Evolutionary conservation across 257 asterid genomes (phyloP).

Genomic region (Petrea volubilis): DNA sequence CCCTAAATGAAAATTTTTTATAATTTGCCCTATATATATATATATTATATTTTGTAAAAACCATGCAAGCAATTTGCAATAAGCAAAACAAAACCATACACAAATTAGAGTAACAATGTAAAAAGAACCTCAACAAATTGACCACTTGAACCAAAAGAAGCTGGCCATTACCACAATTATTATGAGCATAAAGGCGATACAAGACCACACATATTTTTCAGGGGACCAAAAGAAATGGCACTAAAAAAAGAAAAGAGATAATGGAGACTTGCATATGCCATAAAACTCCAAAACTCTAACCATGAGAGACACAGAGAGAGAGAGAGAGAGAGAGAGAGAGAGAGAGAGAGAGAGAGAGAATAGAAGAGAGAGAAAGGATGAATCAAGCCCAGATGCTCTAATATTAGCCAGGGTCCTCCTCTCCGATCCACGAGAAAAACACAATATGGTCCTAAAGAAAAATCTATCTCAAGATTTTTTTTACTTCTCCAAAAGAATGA

Average conservation of each 20-base stretch:
- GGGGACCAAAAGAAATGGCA: not conserved
- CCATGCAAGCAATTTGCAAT: too few relatives aligned
- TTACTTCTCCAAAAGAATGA: slow-evolving; percentile 26
- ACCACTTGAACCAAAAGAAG: not conserved
- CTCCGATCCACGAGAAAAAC: slow-evolving; percentile 37
- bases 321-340: too few relatives aligned
- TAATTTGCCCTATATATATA: too few relatives aligned
- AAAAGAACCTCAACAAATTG: too few relatives aligned
- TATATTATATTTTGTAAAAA: too few relatives aligned
- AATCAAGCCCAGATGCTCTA: slow-evolving; percentile 59
- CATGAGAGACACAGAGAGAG: slow-evolving; percentile 27
- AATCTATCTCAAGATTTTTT: not conserved
- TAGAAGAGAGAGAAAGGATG: slow-evolving; percentile 19
- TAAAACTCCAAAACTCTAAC: slow-evolving; percentile 51
- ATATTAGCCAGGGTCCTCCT: slow-evolving; percentile 59
- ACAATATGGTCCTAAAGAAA: slow-evolving; percentile 24
- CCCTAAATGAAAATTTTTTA: too few relatives aligned
- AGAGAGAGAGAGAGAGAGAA: slow-evolving; percentile 16
- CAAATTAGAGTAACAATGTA: too few relatives aligned
- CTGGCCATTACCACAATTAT: slow-evolving; percentile 13
- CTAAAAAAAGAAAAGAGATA: not conserved
- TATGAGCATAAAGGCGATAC: slow-evolving; percentile 19
- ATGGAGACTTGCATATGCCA: slow-evolving; percentile 39
- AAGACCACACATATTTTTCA: not conserved
- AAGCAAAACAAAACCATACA: too few relatives aligned